Base-by-base conservation (phyloP, 176 grass and related monocot species). In the Miscanthus lutarioriparius region DNA sequence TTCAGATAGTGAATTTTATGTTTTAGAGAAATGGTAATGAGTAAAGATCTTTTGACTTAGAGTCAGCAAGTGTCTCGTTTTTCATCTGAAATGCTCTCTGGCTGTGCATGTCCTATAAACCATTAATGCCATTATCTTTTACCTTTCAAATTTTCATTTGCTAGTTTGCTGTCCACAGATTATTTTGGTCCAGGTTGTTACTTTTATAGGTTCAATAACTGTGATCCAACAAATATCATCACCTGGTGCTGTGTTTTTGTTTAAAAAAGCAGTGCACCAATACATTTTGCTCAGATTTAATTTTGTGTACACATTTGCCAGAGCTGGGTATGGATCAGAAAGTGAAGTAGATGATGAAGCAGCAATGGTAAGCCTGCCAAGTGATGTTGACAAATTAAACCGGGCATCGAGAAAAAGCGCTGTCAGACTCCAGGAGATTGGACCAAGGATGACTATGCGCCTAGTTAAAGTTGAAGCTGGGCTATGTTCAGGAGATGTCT, bases 261-360 rank as follows among this genome's bases (percentile, higher is more conserved):
- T 19, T 30, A 30, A 28, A 58, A 58, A 10, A 61, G 53, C 20
- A 56, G 10, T 61, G 33, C 23, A 35, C 71, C 37, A 44, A 61
- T 64, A 36, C 40, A 28, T 81, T 11, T 75, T 74, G 37, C 4
- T 39, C 41, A 12, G 10, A 66, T 70, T 75, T 48, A 65, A 51
- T 82, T n/a, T 56, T 80, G 7, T 78, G 36, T 81, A 64, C 68
- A 26, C 27, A 14, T 30, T 38, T 76, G 48, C 75, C 65, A 95
- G 95, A 88, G 87, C 85, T 92, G 95, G 95, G 59, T 95, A 93
- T 88, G 92, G 92, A 82, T 98, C 95, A 65, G 95, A 98, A 88
- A 95, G 91, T 85, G 95, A 95, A 93, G 80, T 6, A 37, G 95
- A 98, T 78, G 95, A 98, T 83, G 95, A 98, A 91, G 80, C 89